These are phyloP conservation scores for Penicillium waksmanii DNA, from an alignment of 495 filamentous ascomycete species.

Conservation along the genomic window DNA sequence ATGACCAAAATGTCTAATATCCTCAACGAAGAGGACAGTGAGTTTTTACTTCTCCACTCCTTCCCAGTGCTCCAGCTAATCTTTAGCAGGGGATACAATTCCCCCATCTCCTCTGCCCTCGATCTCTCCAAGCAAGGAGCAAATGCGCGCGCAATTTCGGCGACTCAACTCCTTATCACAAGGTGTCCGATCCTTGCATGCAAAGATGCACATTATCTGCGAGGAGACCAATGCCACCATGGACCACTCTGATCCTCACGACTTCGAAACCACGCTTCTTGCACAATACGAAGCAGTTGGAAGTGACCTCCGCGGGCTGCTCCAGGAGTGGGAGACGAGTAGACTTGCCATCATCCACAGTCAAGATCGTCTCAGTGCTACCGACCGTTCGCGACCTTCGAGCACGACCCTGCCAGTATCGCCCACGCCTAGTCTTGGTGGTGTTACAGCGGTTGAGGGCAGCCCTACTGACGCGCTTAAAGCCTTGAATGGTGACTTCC, in stretches of 20 bases:
- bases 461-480: conserved; percentile 75
- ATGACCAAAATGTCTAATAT: conserved; percentile 66
- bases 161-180: conserved; percentile 86
- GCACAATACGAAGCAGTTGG: conserved; percentile 95
- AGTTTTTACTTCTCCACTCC: conserved; percentile 34
- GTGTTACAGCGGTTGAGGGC: conserved; percentile 83
- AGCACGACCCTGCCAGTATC: conserved; percentile 75
- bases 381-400: conserved; percentile 69
- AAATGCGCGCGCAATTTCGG: conserved; percentile 79
- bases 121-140: conserved; percentile 74
- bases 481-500: conserved; percentile 68
- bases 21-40: conserved; percentile 83
- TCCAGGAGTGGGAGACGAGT: conserved; percentile 91
- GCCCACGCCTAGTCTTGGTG: conserved; percentile 78
- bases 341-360: conserved; percentile 73
- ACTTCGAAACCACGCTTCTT: conserved; percentile 73
- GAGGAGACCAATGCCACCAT: conserved; percentile 84
- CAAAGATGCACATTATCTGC: conserved; percentile 88
- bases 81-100: conserved; percentile 46
- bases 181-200: conserved; percentile 89
- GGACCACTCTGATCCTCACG: conserved; percentile 69
- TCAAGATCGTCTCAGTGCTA: conserved; percentile 56
- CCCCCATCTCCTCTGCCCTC: conserved; percentile 70
- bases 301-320: conserved; percentile 76
- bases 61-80: conserved; percentile 28